phyloP scores from a whole-genome alignment of 345 rosid species.

The Kernera saxatilis region DNA sequence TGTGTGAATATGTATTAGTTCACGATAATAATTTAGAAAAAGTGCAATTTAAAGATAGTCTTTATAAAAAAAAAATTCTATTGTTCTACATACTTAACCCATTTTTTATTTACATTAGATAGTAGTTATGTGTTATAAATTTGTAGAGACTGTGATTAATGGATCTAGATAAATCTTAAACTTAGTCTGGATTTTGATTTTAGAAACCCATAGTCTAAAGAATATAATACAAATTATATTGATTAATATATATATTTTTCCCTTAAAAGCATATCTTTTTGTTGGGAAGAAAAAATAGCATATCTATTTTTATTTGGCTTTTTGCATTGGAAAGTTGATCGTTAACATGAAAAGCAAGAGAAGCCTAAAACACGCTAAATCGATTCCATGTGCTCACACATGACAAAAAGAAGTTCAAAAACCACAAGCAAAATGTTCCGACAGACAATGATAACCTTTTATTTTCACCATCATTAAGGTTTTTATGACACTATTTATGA shows the following conservation, averaged over 20 bases:
- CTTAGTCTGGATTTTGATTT: background rate
- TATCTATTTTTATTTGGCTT: background rate
- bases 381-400: constrained; percentile 26
- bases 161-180: background rate
- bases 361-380: constrained; percentile 30
- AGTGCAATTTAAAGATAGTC: background rate
- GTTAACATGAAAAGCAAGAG: constrained; percentile 17
- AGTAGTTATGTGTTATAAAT: background rate
- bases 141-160: background rate
- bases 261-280: background rate
- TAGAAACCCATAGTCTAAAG: background rate
- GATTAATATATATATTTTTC: background rate
- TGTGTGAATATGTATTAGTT: background rate
- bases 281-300: constrained; percentile 2
- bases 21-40: background rate
- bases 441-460: constrained; percentile 21
- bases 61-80: background rate
- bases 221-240: background rate
- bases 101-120: background rate
- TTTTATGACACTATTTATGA: background rate
- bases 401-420: background rate
- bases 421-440: background rate
- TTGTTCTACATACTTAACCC: background rate
- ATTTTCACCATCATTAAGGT: constrained; percentile 5
- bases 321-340: constrained; percentile 21